Evolutionary conservation across 345 rosid genomes (phyloP), one percentile per base, ranked within the genome.

Genomic region (Linum tenue): DNA sequence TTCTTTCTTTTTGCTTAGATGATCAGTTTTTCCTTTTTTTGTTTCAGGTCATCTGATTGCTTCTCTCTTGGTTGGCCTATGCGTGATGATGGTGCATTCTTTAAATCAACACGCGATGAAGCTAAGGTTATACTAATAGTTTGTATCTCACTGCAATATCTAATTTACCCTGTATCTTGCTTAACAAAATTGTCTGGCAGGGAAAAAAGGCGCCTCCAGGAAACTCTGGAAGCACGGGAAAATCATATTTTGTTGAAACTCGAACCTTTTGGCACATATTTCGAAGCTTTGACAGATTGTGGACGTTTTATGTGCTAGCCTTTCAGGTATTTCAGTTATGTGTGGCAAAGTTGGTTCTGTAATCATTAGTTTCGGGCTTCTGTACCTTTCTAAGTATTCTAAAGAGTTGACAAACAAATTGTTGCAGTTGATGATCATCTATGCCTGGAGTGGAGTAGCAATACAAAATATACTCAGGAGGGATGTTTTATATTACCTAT

Each of bases 221-320:
- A 22, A 73, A 75, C 56, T 48, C 53, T 48, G 75, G 70, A 63
- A 80, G 83, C 83, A 76, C 77, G 65, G 86, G 86, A 1, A 84
- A 84, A 80, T 74, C 77, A 62, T 80, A 84, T 68, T 84, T 84
- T 60, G 86, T 84, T 10, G 89, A 82, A 75, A 80, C 82, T 69
- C 77, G 86, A 57, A 77, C 89, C 66, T 84, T 82, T 73, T 84
- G 83, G 81, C 89, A 84, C 65, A 64, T 84, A 63, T 84, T 84
- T 71, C 77, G 86, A 84, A 84, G 86, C 66, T 84, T 84, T 55
- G 86, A 84, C 69, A 80, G 89, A 68, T 78, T 84, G 86, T 84
- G 89, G 89, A 84, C 82, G 64, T 84, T 84, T 67, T 82, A 74
- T 44, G 78, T 84, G 65, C 74, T 84, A 76, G 76, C 75, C 60